Conservation (phyloP, 306 rosid species). For the Fagus sylvatica region DNA sequence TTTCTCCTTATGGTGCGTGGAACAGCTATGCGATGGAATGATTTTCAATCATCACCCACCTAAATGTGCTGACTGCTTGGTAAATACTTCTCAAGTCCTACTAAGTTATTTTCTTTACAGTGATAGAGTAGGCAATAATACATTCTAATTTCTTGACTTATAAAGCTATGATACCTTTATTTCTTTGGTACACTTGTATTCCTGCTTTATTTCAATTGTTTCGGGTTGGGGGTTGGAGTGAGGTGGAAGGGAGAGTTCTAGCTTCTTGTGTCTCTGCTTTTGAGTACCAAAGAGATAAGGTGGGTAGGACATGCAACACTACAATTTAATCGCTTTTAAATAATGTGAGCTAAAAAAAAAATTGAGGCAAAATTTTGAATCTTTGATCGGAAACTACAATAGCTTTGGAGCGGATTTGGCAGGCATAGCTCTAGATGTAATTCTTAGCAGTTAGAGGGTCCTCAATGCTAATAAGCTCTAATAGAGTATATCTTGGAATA, state of each 20-base stretch:
- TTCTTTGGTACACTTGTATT: neutral
- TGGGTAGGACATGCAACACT: neutral
- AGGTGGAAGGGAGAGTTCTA: neutral
- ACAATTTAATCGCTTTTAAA: neutral
- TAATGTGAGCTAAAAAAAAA: neutral
- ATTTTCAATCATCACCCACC: slow-evolving; percentile 92
- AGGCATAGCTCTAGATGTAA: neutral
- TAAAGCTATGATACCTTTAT: neutral
- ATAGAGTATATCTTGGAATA: slow-evolving; percentile 12
- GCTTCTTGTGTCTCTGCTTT: neutral
- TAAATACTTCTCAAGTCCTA: slow-evolving; percentile 40
- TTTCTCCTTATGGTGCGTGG: slow-evolving; percentile 39
- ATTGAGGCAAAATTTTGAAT: neutral
- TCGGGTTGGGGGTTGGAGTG: neutral
- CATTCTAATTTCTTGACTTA: slow-evolving; percentile 16
- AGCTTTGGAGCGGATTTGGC: neutral
- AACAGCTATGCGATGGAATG: slow-evolving; percentile 92
- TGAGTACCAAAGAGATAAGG: neutral
- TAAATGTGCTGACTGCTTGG: slow-evolving; percentile 83
- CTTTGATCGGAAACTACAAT: neutral
- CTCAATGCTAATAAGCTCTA: neutral
- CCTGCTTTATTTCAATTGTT: neutral
- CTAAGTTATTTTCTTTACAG: slow-evolving; percentile 21
- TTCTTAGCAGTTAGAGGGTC: slow-evolving; percentile 23
- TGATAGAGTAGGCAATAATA: neutral